phyloP scores from a whole-genome alignment of 2,329 filamentous ascomycete species.

The Talaromyces sp. region DNA sequence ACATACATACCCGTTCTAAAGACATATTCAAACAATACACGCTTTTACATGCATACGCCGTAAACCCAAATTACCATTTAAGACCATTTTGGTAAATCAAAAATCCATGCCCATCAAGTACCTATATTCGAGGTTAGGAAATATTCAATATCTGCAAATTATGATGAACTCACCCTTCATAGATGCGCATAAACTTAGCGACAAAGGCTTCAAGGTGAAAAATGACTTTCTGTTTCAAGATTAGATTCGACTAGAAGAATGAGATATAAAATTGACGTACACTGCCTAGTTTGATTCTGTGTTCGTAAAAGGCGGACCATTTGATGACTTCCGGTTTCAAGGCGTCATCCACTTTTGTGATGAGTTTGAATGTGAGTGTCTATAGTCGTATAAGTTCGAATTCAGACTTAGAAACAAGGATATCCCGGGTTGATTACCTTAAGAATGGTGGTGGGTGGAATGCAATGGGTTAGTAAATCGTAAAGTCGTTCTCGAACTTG shows the following conservation, averaged over 20 bases:
- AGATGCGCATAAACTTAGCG: slow-evolving; percentile 94
- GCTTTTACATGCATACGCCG: neutral
- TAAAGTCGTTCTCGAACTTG: slow-evolving; percentile 92
- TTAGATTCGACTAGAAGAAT: neutral
- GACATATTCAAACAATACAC: neutral
- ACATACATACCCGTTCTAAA: neutral
- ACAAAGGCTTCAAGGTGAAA: slow-evolving; percentile 98
- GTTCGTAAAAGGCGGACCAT: slow-evolving; percentile 97
- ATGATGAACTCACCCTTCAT: slow-evolving; percentile 67
- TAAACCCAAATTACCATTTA: neutral
- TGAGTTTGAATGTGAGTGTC: slow-evolving; percentile 88
- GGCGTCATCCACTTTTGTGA: slow-evolving; percentile 79
- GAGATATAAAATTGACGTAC: slow-evolving; percentile 32
- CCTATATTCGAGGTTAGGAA: slow-evolving; percentile 30
- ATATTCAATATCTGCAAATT: slow-evolving; percentile 6
- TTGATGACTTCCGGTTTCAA: slow-evolving; percentile 89
- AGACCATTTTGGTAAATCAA: slow-evolving; percentile 22
- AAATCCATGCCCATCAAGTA: slow-evolving; percentile 74
- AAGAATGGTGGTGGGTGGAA: slow-evolving; percentile 87
- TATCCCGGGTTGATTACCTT: slow-evolving; percentile 50
- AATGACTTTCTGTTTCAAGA: slow-evolving; percentile 67
- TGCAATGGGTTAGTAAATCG: slow-evolving; percentile 93
- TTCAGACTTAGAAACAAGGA: neutral
- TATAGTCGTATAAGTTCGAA: slow-evolving; percentile 19
- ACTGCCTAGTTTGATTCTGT: slow-evolving; percentile 81